A percentile compares a stretch with the other conserved stretches of the same genome.
These are phyloP conservation scores for Pistacia atlantica DNA, from an alignment of 345 rosid species.

Conservation along the genomic window DNA sequence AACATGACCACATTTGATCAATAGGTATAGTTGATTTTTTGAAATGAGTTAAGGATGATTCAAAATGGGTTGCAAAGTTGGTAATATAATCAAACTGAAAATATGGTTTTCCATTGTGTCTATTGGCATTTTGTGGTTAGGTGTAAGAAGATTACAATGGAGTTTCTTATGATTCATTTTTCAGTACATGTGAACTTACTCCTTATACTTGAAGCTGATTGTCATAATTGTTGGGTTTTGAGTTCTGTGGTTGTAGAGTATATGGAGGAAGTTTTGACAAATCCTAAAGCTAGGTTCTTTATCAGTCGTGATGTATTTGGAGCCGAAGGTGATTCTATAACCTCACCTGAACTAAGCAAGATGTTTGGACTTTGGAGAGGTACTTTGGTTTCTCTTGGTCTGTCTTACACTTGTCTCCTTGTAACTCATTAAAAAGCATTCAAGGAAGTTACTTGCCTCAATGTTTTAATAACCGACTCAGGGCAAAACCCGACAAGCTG, in stretches of 20 bases:
- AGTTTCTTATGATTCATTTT: neutral
- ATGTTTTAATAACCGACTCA: no score
- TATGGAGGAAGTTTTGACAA: constrained; percentile 95
- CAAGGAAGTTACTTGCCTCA: no score
- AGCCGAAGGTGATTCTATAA: constrained; percentile 89
- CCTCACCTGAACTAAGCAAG: constrained; percentile 97
- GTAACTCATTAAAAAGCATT: neutral
- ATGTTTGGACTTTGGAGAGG: constrained; percentile 78
- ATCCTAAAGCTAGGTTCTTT: constrained; percentile 85
- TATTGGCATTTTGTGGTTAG: constrained; percentile 24
- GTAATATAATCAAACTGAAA: neutral
- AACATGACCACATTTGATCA: neutral
- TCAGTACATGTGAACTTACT: constrained; percentile 8
- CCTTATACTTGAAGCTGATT: constrained; percentile 13
- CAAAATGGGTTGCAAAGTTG: neutral
- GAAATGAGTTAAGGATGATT: neutral
- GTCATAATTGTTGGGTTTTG: constrained; percentile 18
- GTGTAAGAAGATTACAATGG: constrained; percentile 26
- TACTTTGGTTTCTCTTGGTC: constrained; percentile 22
- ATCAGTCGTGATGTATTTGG: constrained; percentile 94
- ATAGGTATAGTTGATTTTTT: neutral
- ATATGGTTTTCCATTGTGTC: neutral
- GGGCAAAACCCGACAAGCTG: no score
- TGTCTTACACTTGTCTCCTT: constrained; percentile 1
- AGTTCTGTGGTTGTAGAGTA: constrained; percentile 88